Evolutionary conservation across 2,329 filamentous ascomycete species (phyloP), one percentile per base, ranked within the genome.

Genomic region (Coleophoma cylindrospora): DNA sequence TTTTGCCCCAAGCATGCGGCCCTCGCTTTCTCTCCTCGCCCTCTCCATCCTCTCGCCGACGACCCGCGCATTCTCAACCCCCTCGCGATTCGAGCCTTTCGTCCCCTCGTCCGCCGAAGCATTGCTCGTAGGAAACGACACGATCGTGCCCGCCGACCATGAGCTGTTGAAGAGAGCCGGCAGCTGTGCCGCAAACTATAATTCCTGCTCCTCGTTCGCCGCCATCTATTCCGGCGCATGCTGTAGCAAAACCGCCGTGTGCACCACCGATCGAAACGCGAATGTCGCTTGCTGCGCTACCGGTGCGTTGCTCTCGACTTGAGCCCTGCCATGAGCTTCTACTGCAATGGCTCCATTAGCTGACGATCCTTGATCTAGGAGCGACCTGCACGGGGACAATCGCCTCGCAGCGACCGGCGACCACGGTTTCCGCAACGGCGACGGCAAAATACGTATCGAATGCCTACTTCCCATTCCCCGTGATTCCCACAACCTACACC

Each of bases 391-490:
- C 64, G 2, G 65, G 65, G 2, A 60, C 61, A 12, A 47, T 66
- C 9, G 44, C 48, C 27, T 22, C 49, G 4, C 13, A 38, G 14
- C 43, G 43, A n/a, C 50, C 54, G 21, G 51, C 54, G 11, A 27
- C 53, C 11, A 50, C 54, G 10, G 22, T 69, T 3, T 44, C 48
- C n/a, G 34, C 48, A 13, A 53, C 52, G 4, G 51, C 54, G 10
- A 54, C 71, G 3, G 64, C 66, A 17, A 60, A 78, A 34, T 81
- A 73, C 60, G 78, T 84, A 15, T 65, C 72, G 40, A 84, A 84
- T 61, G 57, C 68, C 22, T 83, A 77, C 64, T 84, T 83, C 62
- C 73, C 76, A 11, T 84, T 83, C 62, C 81, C 81, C 2, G 78
- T 79, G 59, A 72, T 81, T 47, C 52, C 61, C 43, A 80, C 76